Percentiles rank a stretch among this genome's conserved stretches.
Conservation (phyloP, 129 eudicot genomes). For the Oenanthe sinensis region DNA sequence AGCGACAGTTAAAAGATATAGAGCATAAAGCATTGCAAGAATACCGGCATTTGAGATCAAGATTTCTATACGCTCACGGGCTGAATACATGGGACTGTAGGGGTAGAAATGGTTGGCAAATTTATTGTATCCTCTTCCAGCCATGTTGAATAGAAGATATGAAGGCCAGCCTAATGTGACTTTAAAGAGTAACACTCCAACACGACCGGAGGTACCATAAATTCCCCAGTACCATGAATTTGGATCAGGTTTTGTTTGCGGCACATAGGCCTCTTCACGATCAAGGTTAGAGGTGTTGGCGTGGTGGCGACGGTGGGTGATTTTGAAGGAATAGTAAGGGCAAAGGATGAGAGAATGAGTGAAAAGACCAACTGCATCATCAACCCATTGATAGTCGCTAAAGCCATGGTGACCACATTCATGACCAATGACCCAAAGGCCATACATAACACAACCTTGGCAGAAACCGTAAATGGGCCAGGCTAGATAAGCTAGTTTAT, state of each 20-base stretch:
- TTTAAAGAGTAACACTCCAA: conserved; percentile 15
- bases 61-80: conserved; percentile 24
- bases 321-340: conserved; percentile 28
- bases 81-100: conserved; percentile 21
- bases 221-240: conserved; percentile 14
- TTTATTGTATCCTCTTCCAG: conserved; percentile 16
- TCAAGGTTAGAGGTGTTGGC: conserved; percentile 24
- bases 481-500: conserved; percentile 20
- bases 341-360: conserved; percentile 18
- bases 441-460: conserved; percentile 26
- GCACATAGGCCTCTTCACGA: conserved; percentile 23
- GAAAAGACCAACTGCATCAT: conserved; percentile 25
- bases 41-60: conserved; percentile 21
- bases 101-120: conserved; percentile 24
- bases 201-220: conserved; percentile 18
- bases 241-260: conserved; percentile 18
- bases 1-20: conserved; percentile 5
- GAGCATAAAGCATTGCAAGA: conserved; percentile 8
- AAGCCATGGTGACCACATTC: conserved; percentile 34
- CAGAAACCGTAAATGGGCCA: conserved; percentile 32
- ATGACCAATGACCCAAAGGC: conserved; percentile 32
- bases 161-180: conserved; percentile 24
- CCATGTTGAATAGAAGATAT: conserved; percentile 19
- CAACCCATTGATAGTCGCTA: conserved; percentile 28
- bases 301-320: conserved; percentile 29